Evolutionary conservation across 192 early-diverging fungal genomes (phyloP), one percentile per base, ranked within the genome.

Genomic region (Backusella australiensis): DNA sequence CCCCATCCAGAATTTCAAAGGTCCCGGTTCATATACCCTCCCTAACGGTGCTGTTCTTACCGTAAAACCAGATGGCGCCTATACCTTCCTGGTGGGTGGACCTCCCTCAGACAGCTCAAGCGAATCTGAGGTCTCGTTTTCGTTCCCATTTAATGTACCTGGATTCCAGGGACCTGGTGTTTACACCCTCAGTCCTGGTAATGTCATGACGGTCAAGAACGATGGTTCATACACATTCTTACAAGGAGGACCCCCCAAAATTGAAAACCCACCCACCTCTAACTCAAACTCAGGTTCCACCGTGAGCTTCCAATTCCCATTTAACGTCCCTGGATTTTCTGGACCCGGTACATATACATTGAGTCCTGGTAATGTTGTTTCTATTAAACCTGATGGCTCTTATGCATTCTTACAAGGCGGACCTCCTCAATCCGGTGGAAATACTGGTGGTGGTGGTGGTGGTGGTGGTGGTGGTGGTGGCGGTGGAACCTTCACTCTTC

Each of bases 281-380:
- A 39, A 0, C 38, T 39, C 38, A 11, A 39, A 3, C 38, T 39
- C 38, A 2, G 19, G 19, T 5, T 1, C 2, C 6, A 52, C 0
- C 17, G 19, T 19, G 6, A 52, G 19, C 19, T 52, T 52, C 4
- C 6, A 4, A n/a, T 53, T 56, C n/a, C 53, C 53, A 9, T 56
- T 56, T 2, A 56, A 56, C 2, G 19, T 71, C 5, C 39, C 38
- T 46, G 4, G n/a, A 12, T 71, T 44, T 11, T 0, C n/a, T 0
- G 69, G 69, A 17, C 69, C 69, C 32, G 69, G 39, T 2, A 5
- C 19, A 7, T 71, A 71, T 7, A 71, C 69, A 12, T 21, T 36
- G 12, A 69, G 34, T 38, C 67, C 67, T 38, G 34, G 67, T 69
- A 69, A 69, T 2, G 34, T 69, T n/a, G 67, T 69, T 1, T 69